Conservation (phyloP, 805 yeast genomes). For the Yarrowia sp. region DNA sequence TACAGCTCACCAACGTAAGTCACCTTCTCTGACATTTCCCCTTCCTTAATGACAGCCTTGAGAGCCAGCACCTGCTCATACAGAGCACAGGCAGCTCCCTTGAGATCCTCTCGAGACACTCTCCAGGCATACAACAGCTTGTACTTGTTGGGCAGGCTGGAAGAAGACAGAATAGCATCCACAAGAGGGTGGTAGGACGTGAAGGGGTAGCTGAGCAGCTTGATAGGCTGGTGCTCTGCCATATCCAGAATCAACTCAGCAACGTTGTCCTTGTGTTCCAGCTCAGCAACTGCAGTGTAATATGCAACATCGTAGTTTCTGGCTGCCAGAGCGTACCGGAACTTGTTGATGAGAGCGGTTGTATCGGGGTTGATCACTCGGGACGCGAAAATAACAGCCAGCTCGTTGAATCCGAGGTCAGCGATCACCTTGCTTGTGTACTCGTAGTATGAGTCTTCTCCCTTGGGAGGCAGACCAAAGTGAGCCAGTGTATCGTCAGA, state of each 20-base stretch:
- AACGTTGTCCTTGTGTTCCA: conserved; percentile 11
- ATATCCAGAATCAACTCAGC: conserved; percentile 15
- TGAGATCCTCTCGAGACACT: conserved; percentile 55
- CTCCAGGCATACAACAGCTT: conserved; percentile 60
- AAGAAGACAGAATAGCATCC: conserved; percentile 22
- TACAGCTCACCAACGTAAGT: conserved; percentile 17
- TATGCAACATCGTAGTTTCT: conserved; percentile 36
- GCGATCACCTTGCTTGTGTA: conserved; percentile 5
- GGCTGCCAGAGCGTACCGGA: conserved; percentile 16
- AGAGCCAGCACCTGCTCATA: conserved; percentile 40
- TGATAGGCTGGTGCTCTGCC: conserved; percentile 19
- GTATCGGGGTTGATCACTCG: conserved; percentile 1
- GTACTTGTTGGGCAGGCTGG: conserved; percentile 45
- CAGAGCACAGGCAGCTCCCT: conserved; percentile 46
- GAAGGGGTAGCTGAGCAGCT: conserved; percentile 28
- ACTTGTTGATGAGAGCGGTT: conserved; percentile 4
- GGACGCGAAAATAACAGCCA: conserved; percentile 17
- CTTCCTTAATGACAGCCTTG: not conserved
- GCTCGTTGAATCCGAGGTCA: not conserved
- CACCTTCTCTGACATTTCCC: conserved; percentile 1
- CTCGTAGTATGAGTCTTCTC: conserved; percentile 3
- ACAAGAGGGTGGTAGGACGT: conserved; percentile 16
- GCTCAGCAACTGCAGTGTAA: conserved; percentile 27
- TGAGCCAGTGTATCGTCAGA: conserved; percentile 2
- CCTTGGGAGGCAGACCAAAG: conserved; percentile 3